Evolutionary conservation across 768 basidiomycete genomes (phyloP), one percentile per base, ranked within the genome.

Genomic region (Amanita exitialis): DNA sequence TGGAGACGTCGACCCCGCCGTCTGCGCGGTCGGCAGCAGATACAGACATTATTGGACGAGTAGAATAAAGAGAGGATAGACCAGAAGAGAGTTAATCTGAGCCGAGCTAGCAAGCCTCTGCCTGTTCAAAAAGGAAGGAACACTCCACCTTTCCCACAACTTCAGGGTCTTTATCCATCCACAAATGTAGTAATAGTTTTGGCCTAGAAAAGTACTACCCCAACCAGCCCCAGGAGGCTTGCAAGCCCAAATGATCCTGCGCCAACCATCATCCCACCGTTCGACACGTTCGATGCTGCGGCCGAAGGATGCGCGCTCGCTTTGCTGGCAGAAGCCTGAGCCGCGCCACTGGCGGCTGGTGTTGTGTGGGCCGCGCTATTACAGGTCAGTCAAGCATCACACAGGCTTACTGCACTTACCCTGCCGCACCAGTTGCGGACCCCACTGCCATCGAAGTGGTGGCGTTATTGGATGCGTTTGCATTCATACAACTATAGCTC

Each of bases 181-280:
- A 3, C 15, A 20, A 20, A 38, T 32, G 27, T 32, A 48, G 23
- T 21, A 9, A 20, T 25, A 41, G 34, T 16, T 13, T 16, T 15
- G 23, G 10, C 34, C 69, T 64, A 78, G 49, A 79, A 66, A 18
- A 80, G 64, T 44, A 68, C 68, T 47, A 73, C 69, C 37, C 79
- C 79, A 49, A 78, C 61, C 39, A 80, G 57, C 18, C 78, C 77
- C 60, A 82, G 63, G 34, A 79, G 28, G 35, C 71, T 72, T 43
- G 74, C 76, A 21, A 79, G 56, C 13, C 77, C 74, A 56, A 72
- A 65, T 0, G 67, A 59, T 8, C 69, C 62, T 46, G 65, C 56
- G 36, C 35, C 23, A 51, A 61, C 65, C 28, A 53, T 45, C 10
- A 57, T 57, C 12, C 56, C 58, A 46, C 59, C 61, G 45, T 36